Percentiles rank a stretch among this genome's conserved stretches.
Conservation (phyloP, 306 rosid genomes). For the apple (Malus domestica) region DNA sequence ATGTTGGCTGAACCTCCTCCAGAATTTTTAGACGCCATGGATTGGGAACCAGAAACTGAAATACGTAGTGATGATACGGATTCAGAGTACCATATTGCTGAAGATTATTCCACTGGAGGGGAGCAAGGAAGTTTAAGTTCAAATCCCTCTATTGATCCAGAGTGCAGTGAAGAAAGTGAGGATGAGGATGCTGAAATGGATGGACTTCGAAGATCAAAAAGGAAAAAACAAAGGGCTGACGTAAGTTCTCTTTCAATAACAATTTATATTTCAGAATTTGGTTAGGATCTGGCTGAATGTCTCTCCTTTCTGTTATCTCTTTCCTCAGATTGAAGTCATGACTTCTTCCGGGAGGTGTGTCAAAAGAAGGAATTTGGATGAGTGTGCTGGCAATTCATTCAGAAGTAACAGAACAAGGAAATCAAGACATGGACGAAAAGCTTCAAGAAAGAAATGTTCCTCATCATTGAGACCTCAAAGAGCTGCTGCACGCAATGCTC, state of each 20-base stretch:
- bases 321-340: conserved; percentile 64
- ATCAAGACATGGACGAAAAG: conserved; percentile 49
- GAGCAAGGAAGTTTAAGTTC: conserved; percentile 75
- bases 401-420: conserved; percentile 46
- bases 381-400: conserved; percentile 46
- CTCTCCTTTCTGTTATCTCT: conserved; percentile 6
- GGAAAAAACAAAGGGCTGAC: conserved; percentile 72
- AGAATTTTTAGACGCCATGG: conserved; percentile 76
- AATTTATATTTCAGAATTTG: neutral
- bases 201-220: conserved; percentile 62
- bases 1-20: conserved; percentile 65
- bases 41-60: conserved; percentile 90
- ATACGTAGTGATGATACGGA: conserved; percentile 77
- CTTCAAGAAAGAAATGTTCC: conserved; percentile 54
- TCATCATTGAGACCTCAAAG: conserved; percentile 83
- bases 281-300: conserved; percentile 19
- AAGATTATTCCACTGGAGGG: conserved; percentile 62
- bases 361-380: conserved; percentile 87
- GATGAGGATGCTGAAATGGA: conserved; percentile 52
- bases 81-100: conserved; percentile 85
- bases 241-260: conserved; percentile 46
- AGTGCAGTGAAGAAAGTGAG: conserved; percentile 70
- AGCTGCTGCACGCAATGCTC: conserved; percentile 94
- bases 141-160: conserved; percentile 55
- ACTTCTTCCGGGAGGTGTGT: conserved; percentile 98